Conservation (phyloP, 164 flowering plant genomes). For the Houttuynia cordata region DNA sequence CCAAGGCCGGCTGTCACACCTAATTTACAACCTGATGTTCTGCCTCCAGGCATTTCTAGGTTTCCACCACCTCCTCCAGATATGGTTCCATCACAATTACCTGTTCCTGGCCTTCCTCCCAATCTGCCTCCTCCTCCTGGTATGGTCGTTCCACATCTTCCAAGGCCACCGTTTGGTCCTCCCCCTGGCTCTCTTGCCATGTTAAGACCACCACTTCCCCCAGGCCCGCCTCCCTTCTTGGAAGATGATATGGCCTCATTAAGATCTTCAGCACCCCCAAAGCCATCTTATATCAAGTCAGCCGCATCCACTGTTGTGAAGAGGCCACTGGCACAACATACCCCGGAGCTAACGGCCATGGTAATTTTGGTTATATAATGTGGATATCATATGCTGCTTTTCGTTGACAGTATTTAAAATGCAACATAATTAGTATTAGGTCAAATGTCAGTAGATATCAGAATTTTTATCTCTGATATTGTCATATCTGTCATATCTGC, state of each 20-base stretch:
- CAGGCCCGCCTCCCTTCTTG: conserved; percentile 55
- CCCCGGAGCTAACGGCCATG: conserved; percentile 98
- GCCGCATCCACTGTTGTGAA: conserved; percentile 97
- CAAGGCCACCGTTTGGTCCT: conserved; percentile 68
- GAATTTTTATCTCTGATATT: too few relatives aligned
- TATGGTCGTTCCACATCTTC: conserved; percentile 45
- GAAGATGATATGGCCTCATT: conserved; percentile 30
- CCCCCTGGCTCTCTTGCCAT: conserved; percentile 64
- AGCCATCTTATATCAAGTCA: conserved; percentile 91
- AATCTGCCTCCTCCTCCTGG: conserved; percentile 47
- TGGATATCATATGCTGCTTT: not conserved
- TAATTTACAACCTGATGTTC: conserved; percentile 51
- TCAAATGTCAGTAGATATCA: too few relatives aligned
- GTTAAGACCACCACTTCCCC: conserved; percentile 83
- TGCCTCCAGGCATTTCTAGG: conserved; percentile 74
- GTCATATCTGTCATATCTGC: too few relatives aligned
- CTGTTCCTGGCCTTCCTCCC: conserved; percentile 49
- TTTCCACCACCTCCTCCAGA: conserved; percentile 77
- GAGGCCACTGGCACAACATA: conserved; percentile 98
- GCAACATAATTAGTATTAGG: too few relatives aligned
- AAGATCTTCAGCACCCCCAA: conserved; percentile 40
- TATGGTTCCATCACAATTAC: conserved; percentile 33
- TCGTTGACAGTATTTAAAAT: too few relatives aligned
- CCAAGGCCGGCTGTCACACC: conserved; percentile 38
- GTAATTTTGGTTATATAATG: conserved; percentile 28